phyloP scores from a whole-genome alignment of 179 eudicot species.

The Heliamphora pulchella region DNA sequence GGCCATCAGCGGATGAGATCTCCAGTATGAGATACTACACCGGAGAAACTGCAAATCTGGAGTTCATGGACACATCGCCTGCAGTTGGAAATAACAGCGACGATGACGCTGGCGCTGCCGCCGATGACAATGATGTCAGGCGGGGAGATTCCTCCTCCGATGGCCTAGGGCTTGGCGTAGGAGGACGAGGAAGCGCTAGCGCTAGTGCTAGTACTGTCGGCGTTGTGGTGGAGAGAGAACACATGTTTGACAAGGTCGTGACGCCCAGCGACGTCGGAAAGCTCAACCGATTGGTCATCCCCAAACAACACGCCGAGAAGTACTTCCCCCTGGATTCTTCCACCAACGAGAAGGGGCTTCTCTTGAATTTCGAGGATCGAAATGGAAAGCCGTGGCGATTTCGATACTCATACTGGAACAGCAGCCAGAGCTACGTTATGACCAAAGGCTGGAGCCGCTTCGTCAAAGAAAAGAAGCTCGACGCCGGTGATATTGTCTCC shows the following conservation, averaged over 20 bases:
- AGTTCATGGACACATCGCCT: conserved; percentile 9
- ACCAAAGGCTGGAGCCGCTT: conserved; percentile 94
- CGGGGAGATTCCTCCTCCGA: neutral
- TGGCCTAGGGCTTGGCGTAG: neutral
- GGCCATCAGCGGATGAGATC: neutral
- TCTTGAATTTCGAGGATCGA: conserved; percentile 69
- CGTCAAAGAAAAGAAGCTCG: conserved; percentile 84
- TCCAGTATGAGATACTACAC: neutral
- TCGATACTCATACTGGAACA: conserved; percentile 89
- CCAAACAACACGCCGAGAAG: conserved; percentile 86
- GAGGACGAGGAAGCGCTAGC: neutral
- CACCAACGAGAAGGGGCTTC: conserved; percentile 55
- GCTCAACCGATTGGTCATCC: conserved; percentile 75
- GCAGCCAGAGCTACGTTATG: conserved; percentile 95
- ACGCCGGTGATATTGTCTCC: conserved; percentile 75
- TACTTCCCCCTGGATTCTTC: conserved; percentile 73
- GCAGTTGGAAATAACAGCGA: neutral
- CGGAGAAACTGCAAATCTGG: neutral
- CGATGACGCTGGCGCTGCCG: neutral
- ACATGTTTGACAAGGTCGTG: conserved; percentile 80
- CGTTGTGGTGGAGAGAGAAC: conserved; percentile 30
- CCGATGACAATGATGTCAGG: conserved; percentile 4
- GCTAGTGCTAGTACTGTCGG: neutral
- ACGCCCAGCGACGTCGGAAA: conserved; percentile 94
- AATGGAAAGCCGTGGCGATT: conserved; percentile 81